Evolutionary conservation across 1,139 yeast species (phyloP), one percentile per base, ranked within the genome.

Genomic region (Zhuliangozyma blackwelliae): DNA sequence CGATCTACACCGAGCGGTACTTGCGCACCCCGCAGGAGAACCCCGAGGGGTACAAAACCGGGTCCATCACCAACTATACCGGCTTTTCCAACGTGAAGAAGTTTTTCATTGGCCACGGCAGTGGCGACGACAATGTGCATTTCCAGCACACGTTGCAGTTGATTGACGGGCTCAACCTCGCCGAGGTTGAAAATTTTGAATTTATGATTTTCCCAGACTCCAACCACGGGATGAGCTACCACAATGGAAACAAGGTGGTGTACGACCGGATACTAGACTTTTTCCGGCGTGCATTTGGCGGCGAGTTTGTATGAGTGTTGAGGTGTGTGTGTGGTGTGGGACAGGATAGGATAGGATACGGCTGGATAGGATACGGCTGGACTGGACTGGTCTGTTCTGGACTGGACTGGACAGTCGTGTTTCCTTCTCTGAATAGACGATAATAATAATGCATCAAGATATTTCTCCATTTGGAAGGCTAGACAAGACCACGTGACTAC

Each of bases 61-160:
- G 83, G 1, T 68, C 82, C 2, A 80, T 84, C 30, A 63, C 63
- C 41, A 64, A 78, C 42, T 68, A 72, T 5, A 66, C 66, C 20
- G 55, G 65, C 52, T 66, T 81, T 57, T 49, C 64, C 50, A 55
- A 68, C 48, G 77, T 70, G n/a, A 68, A 65, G 36, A 67, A 87
- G 49, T 83, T 84, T 51, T 63, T 84, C 41, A 56, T 84, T 35
- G 81, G 83, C 69, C 94, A 84, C 55, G 94, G 94, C 8, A 75
- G 86, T 1, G 92, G 90, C 13, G 94, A 84, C 57, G 94, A 84
- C 55, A 84, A 84, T 45, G 94, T 84, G 29, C 94, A 84, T 57
- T 74, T 82, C 54, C 94, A 84, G 54, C 81, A 84, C 57, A 66
- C 83, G 19, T 68, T 82, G 44, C 79, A 77, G 52, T 63, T 84